Conservation (phyloP, 345 rosid species). For the Leavenworthia alabamica region DNA sequence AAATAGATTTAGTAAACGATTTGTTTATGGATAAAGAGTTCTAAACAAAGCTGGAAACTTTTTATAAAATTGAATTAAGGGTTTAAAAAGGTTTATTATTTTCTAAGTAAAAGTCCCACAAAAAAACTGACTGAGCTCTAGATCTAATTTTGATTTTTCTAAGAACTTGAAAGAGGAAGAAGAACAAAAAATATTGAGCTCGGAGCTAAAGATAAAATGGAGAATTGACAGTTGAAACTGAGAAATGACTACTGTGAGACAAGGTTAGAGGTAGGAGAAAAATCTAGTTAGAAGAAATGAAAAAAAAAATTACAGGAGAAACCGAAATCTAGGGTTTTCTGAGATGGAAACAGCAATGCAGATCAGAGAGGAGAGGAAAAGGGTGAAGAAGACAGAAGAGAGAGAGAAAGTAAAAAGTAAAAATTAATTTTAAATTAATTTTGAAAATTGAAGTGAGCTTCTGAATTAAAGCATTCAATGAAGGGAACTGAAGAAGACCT, state of each 20-base stretch:
- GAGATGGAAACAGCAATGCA: constrained; percentile 26
- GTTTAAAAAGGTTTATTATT: neutral
- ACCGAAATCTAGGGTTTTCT: constrained; percentile 34
- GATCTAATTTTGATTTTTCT: constrained; percentile 24
- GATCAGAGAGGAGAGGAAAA: constrained; percentile 5
- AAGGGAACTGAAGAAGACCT: neutral
- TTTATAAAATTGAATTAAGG: constrained; percentile 5
- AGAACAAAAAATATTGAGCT: neutral
- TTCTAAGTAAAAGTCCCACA: neutral
- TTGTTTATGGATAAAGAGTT: neutral
- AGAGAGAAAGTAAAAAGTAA: constrained; percentile 1
- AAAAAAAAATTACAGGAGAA: neutral
- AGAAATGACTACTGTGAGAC: neutral
- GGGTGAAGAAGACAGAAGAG: constrained; percentile 15
- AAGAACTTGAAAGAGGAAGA: neutral
- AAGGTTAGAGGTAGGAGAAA: neutral
- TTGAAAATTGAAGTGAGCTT: constrained; percentile 4
- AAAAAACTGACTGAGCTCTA: constrained; percentile 25
- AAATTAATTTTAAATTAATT: neutral
- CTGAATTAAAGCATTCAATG: constrained; percentile 14
- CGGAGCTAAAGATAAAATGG: neutral
- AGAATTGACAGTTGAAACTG: constrained; percentile 7
- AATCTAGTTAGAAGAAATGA: neutral
- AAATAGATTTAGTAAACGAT: neutral
- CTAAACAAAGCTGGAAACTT: neutral